Base-by-base conservation (phyloP, 441 rosid species). In the Populus hybrid region DNA sequence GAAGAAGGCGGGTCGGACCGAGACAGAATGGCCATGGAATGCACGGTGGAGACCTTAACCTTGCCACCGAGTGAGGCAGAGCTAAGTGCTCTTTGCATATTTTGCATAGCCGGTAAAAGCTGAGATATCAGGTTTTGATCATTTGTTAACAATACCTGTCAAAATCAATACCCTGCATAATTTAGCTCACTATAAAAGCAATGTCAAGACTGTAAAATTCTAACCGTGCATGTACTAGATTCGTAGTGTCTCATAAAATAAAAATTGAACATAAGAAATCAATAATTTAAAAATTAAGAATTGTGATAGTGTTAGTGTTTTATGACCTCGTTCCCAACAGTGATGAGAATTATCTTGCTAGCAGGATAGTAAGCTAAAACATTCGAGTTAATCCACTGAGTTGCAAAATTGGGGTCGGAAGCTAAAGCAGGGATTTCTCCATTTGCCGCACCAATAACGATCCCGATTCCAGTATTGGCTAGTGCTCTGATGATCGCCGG, bases 41-140 rank as follows among this genome's bases (percentile, higher is more conserved):
- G 98, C 23, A 95, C 97, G 14, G 99, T 86, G 3, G 99, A 95
- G 12, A 95, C 97, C 88, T 88, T 89, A 18, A 95, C 82, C 78
- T 93, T 92, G 26, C 93, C 95, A 10, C 94, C 93, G 66, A 93
- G 86, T 2, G 91, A 86, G 53, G 81, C 93, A 57, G 90, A 73
- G 70, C 83, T 87, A 8, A 93, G 89, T 14, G 97, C 98, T 26
- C 80, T 87, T 69, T 91, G 91, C 84, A 94, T 78, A 76, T 94
- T 93, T 79, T 85, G 86, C 98, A 94, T 89, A n/a, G 99, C 97
- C 59, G 98, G 98, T 0, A 94, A 80, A 21, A 94, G 91, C 84
- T 93, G 97, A 50, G 86, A 89, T 38, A 87, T 89, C 70, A 94
- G 79, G 76, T 86, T 85, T 24, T 85, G 92, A 81, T 94, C 99